Conservation (phyloP, 1,284 basidiomycete species). For the Caloboletus firmus region DNA sequence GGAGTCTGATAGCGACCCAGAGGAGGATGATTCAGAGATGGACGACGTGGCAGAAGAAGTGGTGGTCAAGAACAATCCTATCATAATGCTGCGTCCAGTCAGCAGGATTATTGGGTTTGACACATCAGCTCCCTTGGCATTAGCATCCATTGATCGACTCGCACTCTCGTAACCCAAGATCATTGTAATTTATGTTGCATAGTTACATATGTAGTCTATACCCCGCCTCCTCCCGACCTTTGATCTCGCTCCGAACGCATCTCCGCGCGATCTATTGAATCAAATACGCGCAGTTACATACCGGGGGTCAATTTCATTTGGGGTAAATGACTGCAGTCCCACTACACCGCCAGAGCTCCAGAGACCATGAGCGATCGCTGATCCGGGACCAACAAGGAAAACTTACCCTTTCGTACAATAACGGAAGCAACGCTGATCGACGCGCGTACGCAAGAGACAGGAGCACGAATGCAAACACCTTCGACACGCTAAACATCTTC, state of each 20-base stretch:
- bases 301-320: not conserved
- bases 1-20: slow-evolving; percentile 60
- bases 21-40: slow-evolving; percentile 53
- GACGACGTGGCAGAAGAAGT: slow-evolving; percentile 40
- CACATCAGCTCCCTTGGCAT: slow-evolving; percentile 12
- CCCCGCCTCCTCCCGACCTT: not conserved
- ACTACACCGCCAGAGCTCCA: too few relatives aligned
- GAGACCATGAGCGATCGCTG: not conserved
- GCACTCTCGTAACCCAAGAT: not conserved
- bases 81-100: slow-evolving; percentile 58
- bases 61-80: slow-evolving; percentile 46
- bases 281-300: not conserved
- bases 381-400: not conserved
- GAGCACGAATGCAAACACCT: not conserved
- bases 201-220: slow-evolving; percentile 13
- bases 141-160: not conserved
- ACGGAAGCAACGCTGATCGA: slow-evolving; percentile 6
- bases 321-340: too few relatives aligned
- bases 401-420: slow-evolving; percentile 6
- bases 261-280: not conserved
- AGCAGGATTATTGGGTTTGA: slow-evolving; percentile 63
- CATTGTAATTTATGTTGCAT: slow-evolving; percentile 30
- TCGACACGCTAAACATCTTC: slow-evolving; percentile 8
- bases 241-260: not conserved
- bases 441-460: slow-evolving; percentile 10